Base-by-base conservation (phyloP, 805 yeast genomes). In the Starmerella lactis-condensi region DNA sequence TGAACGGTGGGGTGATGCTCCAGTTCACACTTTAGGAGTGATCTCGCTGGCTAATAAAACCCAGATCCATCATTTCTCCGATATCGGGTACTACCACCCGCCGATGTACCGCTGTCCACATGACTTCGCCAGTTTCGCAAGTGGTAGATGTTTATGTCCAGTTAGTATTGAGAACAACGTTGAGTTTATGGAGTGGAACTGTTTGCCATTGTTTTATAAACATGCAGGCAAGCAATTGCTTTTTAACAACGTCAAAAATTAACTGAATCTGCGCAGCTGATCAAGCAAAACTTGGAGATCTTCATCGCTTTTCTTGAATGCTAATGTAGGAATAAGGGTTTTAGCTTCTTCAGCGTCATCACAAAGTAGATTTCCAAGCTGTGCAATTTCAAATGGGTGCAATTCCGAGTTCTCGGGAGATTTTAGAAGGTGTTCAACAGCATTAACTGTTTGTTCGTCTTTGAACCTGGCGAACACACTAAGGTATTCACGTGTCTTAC, bases 341-440 rank as follows among this genome's bases (percentile, higher is more conserved):
- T 79, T 79, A 22, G 96, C 96, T 60, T 89, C 98, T 49, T 78
- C 98, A 5, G 92, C 82, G 40, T 85, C 95, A 49, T 85, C 98
- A 56, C 95, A 83, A 19, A 89, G 76, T 39, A 85, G 62, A 3
- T 92, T 78, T 0, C 91, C 72, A 38, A 75, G 59, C 55, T 89
- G 96, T 1, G 96, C 93, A 33, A 79, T 62, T 57, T 89, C 98
- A 53, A 89, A 89, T 1, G 98, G 96, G 59, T 89, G 98, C 45
- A 89, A 56, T 17, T 70, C 73, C 25, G 67, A 58, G 46, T 73
- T 75, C 41, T 78, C 92, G 29, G 75, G 69, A 17, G 73, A 59
- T 39, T 69, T 72, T 48, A 89, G 62, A 40, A 89, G 58, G 43
- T 76, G 78, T 50, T 85, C 95, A 14, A 82, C 96, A 1, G 95